A percentile compares a stretch with the other conserved stretches of the same genome.
Evolutionary conservation across 306 rosid genomes (phyloP).

Genomic region (Erythrophleum fordii): DNA sequence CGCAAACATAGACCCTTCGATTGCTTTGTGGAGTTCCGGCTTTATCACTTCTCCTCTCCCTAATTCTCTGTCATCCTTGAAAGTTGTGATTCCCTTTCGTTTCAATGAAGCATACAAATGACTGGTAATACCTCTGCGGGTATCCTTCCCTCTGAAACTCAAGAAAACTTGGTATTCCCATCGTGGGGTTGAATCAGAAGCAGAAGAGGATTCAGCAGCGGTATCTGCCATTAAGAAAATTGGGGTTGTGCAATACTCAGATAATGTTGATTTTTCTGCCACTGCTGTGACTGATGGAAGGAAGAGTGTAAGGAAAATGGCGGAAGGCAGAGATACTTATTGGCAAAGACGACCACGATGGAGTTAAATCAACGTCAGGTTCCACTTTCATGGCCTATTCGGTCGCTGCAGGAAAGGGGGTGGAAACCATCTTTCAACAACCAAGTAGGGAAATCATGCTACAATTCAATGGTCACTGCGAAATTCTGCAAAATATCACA

Average conservation of each 20-base stretch:
- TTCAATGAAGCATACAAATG: background rate
- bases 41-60: background rate
- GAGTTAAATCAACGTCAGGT: no score
- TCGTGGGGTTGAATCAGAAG: background rate
- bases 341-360: no score
- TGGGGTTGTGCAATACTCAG: background rate
- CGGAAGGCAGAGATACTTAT: no score
- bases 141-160: constrained; percentile 4
- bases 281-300: background rate
- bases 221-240: background rate
- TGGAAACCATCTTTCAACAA: no score
- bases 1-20: background rate
- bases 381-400: no score
- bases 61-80: background rate
- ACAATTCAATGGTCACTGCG: no score
- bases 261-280: background rate
- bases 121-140: background rate
- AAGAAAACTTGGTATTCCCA: constrained; percentile 4
- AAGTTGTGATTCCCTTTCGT: background rate
- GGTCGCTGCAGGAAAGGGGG: no score
- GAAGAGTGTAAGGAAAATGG: background rate
- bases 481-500: no score
- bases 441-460: no score
- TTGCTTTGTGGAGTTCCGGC: background rate
- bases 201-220: background rate